These are phyloP conservation scores for Astrocystis sublimbata DNA, from an alignment of 495 filamentous ascomycete genomes.

Conservation along the genomic window DNA sequence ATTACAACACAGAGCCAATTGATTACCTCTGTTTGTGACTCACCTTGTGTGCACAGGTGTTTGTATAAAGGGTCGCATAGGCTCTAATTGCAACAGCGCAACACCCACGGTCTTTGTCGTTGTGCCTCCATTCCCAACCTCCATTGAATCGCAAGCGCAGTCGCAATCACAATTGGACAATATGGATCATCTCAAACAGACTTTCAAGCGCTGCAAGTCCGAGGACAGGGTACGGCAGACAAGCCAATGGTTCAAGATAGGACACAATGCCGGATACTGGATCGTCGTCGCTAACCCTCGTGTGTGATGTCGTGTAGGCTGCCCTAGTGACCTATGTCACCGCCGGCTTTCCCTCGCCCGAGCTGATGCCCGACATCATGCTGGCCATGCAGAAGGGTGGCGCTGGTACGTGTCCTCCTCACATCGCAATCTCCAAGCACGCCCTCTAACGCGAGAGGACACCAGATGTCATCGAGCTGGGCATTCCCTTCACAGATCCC, in stretches of 20 bases:
- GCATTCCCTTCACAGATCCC: slow-evolving; percentile 95
- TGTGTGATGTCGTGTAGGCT: slow-evolving; percentile 48
- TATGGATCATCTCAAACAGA: slow-evolving; percentile 79
- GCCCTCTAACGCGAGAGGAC: not conserved
- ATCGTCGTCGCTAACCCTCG: slow-evolving; percentile 2
- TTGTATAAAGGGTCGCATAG: slow-evolving; percentile 6
- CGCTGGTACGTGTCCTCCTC: slow-evolving; percentile 63
- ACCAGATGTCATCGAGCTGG: slow-evolving; percentile 78
- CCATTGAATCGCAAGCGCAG: not conserved
- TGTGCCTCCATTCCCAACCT: not conserved
- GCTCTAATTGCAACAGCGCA: not conserved
- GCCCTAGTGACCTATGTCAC: slow-evolving; percentile 96
- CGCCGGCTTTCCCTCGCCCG: slow-evolving; percentile 84
- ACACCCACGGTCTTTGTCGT: too few species aligned
- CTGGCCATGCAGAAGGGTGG: slow-evolving; percentile 91
- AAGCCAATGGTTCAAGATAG: not conserved
- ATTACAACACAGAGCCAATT: too few species aligned
- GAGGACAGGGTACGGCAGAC: slow-evolving; percentile 57
- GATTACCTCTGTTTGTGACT: not conserved
- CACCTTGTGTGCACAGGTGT: slow-evolving; percentile 8
- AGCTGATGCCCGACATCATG: slow-evolving; percentile 79
- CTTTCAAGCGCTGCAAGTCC: slow-evolving; percentile 85
- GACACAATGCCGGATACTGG: not conserved
- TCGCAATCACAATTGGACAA: slow-evolving; percentile 7
- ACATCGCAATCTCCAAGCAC: not conserved